Evolutionary conservation across 768 basidiomycete species (phyloP), one percentile per base, ranked within the genome.

Genomic region (Trichaptum fuscoviolaceum): DNA sequence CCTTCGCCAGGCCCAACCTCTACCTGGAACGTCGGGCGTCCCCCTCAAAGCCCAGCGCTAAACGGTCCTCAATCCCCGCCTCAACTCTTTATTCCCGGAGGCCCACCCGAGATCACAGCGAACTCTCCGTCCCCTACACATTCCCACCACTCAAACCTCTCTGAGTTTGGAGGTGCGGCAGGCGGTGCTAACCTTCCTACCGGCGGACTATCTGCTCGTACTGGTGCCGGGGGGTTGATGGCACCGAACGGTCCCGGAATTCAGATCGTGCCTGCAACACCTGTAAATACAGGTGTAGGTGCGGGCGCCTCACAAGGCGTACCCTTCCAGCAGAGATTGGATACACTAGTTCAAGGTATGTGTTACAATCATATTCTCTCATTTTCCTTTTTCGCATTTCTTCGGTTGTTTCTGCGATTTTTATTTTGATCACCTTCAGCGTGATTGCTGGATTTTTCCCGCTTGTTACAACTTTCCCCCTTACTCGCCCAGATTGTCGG

Each of bases 181-280:
- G 58, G 58, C 52, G 36, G 35, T 35, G 63, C n/a, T 23, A 24
- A 27, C 27, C 62, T 52, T 52, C 42, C 42, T 2, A 12, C 20
- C 20, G 42, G 42, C 10, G 42, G 42, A 71, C 88, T 88, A 70
- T 87, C 87, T 63, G 87, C 87, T 15, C 88, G 87, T 1, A 83
- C 85, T 2, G 87, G 84, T 57, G 82, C 83, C 65, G 84, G 83
- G 42, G 77, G 78, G 30, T 75, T 77, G 65, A 76, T 79, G 63
- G 73, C 35, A 35, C 42, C 77, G 9, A 77, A 78, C 20, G 86
- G 88, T 0, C 91, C 89, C 0, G 84, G 83, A 63, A 82, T 94
- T 67, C 86, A 92, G 72, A 88, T 94, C 68, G 91, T 93, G 7
- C 92, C 92, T 57, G 90, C 92, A 24, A 94, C 92, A 2, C 92